Evolutionary conservation across 139 green algal species (phyloP).

Genomic region (Chlorella sp.): DNA sequence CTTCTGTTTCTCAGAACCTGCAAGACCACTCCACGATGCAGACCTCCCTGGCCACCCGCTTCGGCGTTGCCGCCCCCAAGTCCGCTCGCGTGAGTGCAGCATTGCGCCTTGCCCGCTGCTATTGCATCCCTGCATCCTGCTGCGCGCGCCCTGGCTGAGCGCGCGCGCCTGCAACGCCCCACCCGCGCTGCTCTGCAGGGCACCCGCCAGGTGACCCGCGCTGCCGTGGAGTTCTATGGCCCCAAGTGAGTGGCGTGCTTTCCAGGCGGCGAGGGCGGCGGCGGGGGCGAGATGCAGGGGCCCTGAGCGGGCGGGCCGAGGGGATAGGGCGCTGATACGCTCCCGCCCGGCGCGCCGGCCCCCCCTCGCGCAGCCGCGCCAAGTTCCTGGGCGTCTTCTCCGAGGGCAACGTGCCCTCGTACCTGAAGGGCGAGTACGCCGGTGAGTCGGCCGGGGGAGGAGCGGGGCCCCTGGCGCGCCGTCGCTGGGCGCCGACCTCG

Average conservation of each 20-base stretch:
- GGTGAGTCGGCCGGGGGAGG: slow-evolving; percentile 83
- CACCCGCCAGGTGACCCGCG: slow-evolving; percentile 54
- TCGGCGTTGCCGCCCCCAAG: slow-evolving; percentile 17
- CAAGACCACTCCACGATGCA: too few species aligned
- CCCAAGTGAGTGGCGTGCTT: too few species aligned
- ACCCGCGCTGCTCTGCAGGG: slow-evolving; percentile 27
- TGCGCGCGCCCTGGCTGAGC: background rate
- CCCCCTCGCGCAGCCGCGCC: slow-evolving; percentile 4
- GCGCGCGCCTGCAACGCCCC: background rate
- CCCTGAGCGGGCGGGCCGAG: background rate
- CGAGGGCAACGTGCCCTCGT: slow-evolving; percentile 56
- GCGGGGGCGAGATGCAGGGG: background rate
- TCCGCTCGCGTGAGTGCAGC: background rate
- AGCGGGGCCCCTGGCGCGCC: too few species aligned
- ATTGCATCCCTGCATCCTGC: background rate
- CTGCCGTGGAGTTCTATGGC: slow-evolving; percentile 41
- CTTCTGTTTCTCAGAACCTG: too few species aligned
- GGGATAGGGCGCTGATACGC: background rate
- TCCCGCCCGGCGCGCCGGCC: background rate
- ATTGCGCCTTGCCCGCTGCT: background rate
- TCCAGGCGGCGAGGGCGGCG: background rate
- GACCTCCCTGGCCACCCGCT: slow-evolving; percentile 19
- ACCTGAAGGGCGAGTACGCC: slow-evolving; percentile 90
- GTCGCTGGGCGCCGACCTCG: too few species aligned
- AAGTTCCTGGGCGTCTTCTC: slow-evolving; percentile 85